phyloP scores from a whole-genome alignment of 106 monocot species.

The Posidonia australis region DNA sequence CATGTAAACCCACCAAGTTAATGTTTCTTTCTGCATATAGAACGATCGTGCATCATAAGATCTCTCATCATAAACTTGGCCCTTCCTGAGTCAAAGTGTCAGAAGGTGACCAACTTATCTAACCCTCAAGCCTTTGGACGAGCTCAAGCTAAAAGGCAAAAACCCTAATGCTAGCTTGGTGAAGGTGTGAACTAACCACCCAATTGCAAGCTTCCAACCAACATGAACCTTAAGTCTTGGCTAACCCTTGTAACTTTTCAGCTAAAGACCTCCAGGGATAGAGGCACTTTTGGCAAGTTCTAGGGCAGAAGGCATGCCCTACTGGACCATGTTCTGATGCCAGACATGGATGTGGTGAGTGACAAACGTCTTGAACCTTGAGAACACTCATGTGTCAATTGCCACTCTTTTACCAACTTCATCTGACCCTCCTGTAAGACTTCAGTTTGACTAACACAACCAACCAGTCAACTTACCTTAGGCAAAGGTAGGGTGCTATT shows the following conservation, averaged over 20 bases:
- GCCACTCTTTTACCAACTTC: neutral
- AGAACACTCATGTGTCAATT: neutral
- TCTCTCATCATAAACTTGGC: too few relatives aligned
- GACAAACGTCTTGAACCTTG: slow-evolving; percentile 1
- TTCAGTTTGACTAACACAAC: neutral
- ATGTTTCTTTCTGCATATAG: neutral
- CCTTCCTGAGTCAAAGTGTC: too few relatives aligned
- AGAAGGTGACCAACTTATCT: too few relatives aligned
- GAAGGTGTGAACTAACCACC: neutral
- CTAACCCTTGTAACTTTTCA: neutral
- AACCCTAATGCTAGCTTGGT: neutral
- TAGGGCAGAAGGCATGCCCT: neutral
- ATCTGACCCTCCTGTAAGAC: neutral
- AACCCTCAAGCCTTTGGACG: too few relatives aligned
- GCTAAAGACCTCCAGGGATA: neutral
- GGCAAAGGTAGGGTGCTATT: slow-evolving; percentile 7
- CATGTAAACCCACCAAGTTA: neutral
- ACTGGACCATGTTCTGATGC: neutral
- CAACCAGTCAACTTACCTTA: slow-evolving; percentile 8
- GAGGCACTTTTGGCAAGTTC: neutral
- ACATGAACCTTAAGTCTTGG: neutral
- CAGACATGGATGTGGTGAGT: neutral
- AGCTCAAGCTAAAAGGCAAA: neutral
- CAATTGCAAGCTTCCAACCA: too few relatives aligned
- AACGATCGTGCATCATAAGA: neutral